A percentile compares a stretch with the other conserved stretches of the same genome.
phyloP scores from a whole-genome alignment of 371 early-diverging fungal genomes.

The Thermomucor indicae-seudaticae region DNA sequence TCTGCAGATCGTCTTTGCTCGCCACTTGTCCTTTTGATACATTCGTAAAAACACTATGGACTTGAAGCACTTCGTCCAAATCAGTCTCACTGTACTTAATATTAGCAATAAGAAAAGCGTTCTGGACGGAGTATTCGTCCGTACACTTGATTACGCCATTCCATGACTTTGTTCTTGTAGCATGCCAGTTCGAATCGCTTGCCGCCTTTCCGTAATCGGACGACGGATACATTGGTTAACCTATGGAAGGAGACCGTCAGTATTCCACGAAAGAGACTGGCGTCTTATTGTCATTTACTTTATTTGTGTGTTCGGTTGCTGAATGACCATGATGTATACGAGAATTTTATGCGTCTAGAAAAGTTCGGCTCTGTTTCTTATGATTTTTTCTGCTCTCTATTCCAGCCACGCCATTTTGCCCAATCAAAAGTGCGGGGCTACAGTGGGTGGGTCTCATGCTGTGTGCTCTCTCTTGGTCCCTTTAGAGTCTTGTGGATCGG shows the following conservation, averaged over 20 bases:
- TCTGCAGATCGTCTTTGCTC: conserved; percentile 79
- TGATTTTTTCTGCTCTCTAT: too few species aligned
- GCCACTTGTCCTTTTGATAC: conserved; percentile 97
- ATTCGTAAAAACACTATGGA: conserved; percentile 87
- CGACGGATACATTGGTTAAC: conserved; percentile 94
- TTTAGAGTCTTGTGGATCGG: too few species aligned
- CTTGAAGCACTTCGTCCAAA: conserved; percentile 94
- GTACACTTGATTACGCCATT: conserved; percentile 92
- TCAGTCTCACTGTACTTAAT: conserved; percentile 78
- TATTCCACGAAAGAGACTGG: too few species aligned
- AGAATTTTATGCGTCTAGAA: not conserved
- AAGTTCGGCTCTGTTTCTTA: too few species aligned
- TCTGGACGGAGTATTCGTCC: conserved; percentile 8
- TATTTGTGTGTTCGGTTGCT: conserved; percentile 51
- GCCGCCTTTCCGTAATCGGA: conserved; percentile 94
- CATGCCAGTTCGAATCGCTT: conserved; percentile 97
- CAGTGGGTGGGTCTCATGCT: too few species aligned
- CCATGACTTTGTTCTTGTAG: conserved; percentile 98
- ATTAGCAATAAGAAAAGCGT: not conserved
- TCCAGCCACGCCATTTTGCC: too few species aligned
- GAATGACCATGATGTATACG: conserved; percentile 31
- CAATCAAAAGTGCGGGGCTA: too few species aligned
- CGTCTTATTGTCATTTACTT: conserved; percentile 29
- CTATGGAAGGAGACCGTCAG: conserved; percentile 20
- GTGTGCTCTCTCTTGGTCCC: too few species aligned